phyloP scores from a whole-genome alignment of 257 asterid species.

The Mitragyna speciosa region DNA sequence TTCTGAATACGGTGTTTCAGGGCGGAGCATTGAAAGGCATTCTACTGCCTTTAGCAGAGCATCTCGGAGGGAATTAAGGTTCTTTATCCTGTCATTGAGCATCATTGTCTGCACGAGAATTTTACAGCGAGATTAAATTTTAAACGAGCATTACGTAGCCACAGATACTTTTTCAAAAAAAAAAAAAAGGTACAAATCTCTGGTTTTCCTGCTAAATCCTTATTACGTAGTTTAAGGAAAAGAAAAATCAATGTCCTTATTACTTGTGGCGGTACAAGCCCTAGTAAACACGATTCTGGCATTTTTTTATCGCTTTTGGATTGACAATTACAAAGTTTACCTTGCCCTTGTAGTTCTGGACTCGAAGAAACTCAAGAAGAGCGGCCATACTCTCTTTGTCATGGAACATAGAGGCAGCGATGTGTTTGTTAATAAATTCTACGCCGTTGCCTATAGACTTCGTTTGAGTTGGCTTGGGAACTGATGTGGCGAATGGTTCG shows the following conservation, averaged over 20 bases:
- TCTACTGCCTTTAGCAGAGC: conserved; percentile 89
- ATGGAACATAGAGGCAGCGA: conserved; percentile 91
- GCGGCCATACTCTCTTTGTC: conserved; percentile 92
- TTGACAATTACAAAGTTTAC: conserved; percentile 23
- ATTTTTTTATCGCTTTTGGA: background rate
- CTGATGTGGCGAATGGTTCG: conserved; percentile 78
- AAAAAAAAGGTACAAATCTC: no score
- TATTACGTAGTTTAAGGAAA: no score
- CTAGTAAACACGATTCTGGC: background rate
- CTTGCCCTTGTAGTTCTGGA: conserved; percentile 79
- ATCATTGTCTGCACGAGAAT: conserved; percentile 58
- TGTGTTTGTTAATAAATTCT: conserved; percentile 89
- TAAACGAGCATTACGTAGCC: no score
- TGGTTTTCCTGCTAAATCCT: no score
- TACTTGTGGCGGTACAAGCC: background rate
- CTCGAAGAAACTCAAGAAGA: conserved; percentile 81
- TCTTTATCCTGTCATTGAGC: conserved; percentile 69
- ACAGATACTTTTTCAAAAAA: no score
- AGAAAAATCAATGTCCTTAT: background rate
- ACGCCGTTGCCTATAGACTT: conserved; percentile 97
- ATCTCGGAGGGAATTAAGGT: conserved; percentile 56
- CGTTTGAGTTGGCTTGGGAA: conserved; percentile 90
- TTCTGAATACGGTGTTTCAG: conserved; percentile 51
- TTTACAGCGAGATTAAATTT: background rate
- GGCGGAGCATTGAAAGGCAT: conserved; percentile 64